phyloP scores from a whole-genome alignment of 2,329 filamentous ascomycete species.

The Ophiocordyceps camponoti-saundersi region DNA sequence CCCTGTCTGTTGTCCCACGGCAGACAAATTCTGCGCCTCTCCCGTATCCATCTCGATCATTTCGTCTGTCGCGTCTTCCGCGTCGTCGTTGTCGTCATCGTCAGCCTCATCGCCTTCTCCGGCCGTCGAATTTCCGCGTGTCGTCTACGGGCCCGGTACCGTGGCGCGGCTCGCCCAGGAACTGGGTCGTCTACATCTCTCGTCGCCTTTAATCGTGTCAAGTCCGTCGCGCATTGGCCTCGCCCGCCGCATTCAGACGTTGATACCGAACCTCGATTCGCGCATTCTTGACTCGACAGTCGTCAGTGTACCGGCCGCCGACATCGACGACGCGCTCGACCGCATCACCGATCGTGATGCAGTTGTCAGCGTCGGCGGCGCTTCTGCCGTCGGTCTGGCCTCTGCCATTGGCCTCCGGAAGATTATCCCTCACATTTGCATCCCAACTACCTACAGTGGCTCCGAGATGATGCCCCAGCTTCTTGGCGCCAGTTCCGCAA shows the following conservation, averaged over 20 bases:
- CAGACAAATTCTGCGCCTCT: neutral
- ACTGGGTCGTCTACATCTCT: conserved; percentile 13
- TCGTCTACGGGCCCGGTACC: conserved; percentile 17
- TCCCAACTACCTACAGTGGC: conserved; percentile 42
- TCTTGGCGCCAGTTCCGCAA: conserved; percentile 5
- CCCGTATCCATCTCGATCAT: neutral
- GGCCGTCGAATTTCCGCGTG: conserved; percentile 9
- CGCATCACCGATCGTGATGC: conserved; percentile 28
- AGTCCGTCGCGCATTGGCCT: conserved; percentile 19
- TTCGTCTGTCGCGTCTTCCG: neutral
- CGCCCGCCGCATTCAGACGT: conserved; percentile 14
- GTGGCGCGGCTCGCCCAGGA: conserved; percentile 16
- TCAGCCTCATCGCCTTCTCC: neutral
- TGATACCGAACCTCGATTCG: conserved; percentile 15
- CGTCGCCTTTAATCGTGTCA: conserved; percentile 18
- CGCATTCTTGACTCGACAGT: conserved; percentile 16
- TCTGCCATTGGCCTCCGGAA: conserved; percentile 35
- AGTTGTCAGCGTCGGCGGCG: conserved; percentile 44
- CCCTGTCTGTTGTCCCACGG: neutral
- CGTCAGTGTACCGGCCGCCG: conserved; percentile 10
- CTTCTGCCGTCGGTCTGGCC: conserved; percentile 42
- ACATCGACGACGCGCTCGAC: conserved; percentile 12
- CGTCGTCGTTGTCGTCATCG: neutral
- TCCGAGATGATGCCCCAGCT: conserved; percentile 35
- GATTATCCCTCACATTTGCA: conserved; percentile 37